Conservation (phyloP, 225 moss, liverwort and hornwort genomes). For the Pseudoscleropodium purum region DNA sequence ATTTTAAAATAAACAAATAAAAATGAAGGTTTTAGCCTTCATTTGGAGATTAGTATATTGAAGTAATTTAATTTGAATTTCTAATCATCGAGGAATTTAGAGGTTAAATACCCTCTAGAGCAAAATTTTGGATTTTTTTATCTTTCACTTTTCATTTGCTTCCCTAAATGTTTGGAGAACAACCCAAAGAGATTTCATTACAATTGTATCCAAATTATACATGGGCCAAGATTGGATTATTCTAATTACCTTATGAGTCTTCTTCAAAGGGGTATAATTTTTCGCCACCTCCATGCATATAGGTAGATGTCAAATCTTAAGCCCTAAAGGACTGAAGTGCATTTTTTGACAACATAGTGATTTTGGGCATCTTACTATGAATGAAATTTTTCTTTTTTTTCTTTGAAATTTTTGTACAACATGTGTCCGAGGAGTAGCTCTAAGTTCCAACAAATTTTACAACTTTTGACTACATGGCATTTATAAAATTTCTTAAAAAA, state of each 20-base stretch:
- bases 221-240: neutral
- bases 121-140: neutral
- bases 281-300: accelerated
- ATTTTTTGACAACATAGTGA: too few species aligned
- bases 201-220: neutral
- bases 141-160: neutral
- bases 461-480: too few species aligned
- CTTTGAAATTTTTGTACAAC: too few species aligned
- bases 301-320: neutral
- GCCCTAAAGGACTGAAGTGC: neutral
- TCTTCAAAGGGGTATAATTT: accelerated
- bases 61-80: accelerated
- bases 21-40: too few species aligned
- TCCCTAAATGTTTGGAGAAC: too few species aligned
- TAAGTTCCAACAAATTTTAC: too few species aligned
- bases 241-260: neutral
- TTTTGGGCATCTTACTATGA: too few species aligned
- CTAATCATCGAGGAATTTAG: neutral
- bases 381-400: too few species aligned
- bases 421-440: too few species aligned
- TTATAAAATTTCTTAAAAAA: too few species aligned
- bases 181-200: neutral
- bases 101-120: neutral
- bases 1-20: neutral
- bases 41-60: accelerated